Evolutionary conservation across 768 basidiomycete species (phyloP).

Genomic region (Strobilomyces dryophilus): DNA sequence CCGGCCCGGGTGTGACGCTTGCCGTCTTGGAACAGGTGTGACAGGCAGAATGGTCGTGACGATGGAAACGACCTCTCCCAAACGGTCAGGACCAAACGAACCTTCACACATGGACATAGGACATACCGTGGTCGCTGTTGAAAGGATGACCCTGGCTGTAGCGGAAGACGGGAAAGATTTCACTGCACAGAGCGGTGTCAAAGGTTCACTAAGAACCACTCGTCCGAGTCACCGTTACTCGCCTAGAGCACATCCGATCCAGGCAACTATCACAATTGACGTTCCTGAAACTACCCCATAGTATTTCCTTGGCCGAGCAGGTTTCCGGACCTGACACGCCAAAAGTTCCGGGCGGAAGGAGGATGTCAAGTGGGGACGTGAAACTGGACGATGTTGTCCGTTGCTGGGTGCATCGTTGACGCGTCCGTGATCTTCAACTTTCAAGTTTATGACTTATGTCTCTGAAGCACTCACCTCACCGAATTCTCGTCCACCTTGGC

Average conservation of each 20-base stretch:
- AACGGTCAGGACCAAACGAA: background rate
- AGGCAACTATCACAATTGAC: slow-evolving; percentile 61
- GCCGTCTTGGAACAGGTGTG: slow-evolving; percentile 66
- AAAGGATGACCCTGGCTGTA: slow-evolving; percentile 70
- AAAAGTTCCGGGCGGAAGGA: slow-evolving; percentile 51
- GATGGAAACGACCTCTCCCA: slow-evolving; percentile 39
- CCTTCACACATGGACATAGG: background rate
- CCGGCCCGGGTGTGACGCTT: slow-evolving; percentile 60
- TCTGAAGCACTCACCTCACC: too few relatives aligned
- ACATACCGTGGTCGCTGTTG: slow-evolving; percentile 59
- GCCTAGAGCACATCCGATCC: slow-evolving; percentile 70
- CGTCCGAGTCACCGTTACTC: slow-evolving; percentile 1
- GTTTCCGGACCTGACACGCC: slow-evolving; percentile 67
- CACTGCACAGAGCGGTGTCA: slow-evolving; percentile 28
- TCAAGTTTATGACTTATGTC: too few relatives aligned
- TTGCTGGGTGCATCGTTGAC: too few relatives aligned
- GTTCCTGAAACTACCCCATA: slow-evolving; percentile 60
- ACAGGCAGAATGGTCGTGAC: slow-evolving; percentile 69
- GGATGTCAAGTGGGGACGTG: slow-evolving; percentile 82
- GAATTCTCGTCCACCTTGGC: too few relatives aligned
- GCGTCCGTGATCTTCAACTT: too few relatives aligned
- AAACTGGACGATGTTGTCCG: slow-evolving; percentile 81
- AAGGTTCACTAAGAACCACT: background rate
- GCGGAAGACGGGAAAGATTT: slow-evolving; percentile 56
- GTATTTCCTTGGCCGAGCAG: slow-evolving; percentile 78